Base-by-base conservation (phyloP, 1,284 basidiomycete species). In the Puccinia brachypodii region DNA sequence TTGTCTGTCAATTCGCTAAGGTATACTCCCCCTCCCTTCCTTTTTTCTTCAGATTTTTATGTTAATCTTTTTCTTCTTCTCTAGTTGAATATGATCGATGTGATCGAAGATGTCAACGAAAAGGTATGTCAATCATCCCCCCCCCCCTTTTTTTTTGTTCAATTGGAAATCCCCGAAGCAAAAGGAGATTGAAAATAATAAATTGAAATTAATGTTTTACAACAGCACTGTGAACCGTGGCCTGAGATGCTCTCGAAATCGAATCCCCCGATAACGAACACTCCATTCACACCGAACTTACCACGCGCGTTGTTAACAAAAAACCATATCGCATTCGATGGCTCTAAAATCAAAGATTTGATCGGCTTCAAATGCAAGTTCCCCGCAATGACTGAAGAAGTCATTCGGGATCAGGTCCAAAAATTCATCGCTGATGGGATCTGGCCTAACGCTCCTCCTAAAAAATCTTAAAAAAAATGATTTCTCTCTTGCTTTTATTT, bases 201-300 rank as follows among this genome's bases (percentile, higher is more conserved):
- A 83, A 76, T 68, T 68, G 3, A 53, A 47, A 36, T 56, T 3
- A 22, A 28, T 74, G 72, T 58, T 60, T 47, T 11, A 33, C 25
- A 75, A 82, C 40, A 83, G 84, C 94, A 96, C 85, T 92, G 95
- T 62, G 89, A 90, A 83, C 91, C 90, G 6, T 96, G 94, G 94
- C 92, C 91, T 0, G 89, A 92, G 84, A 94, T 96, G 92, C 89
- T 94, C 82, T 88, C 88, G 25, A 89, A 88, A 72, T 92, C 93
- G 22, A 89, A 90, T 71, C 93, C 93, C 56, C 92, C 92, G 0
- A 90, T 94, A 81, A 88, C 89, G 4, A 92, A 92, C 81, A 92
- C 92, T 0, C 92, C 92, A 0, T 89, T 95, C 83, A 91, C 90
- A 22, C 93, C 94, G 0, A 96, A 94, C 87, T 91, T 94, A 89